Base-by-base conservation (phyloP, 768 basidiomycete species). In the Lactarius trivialis region DNA sequence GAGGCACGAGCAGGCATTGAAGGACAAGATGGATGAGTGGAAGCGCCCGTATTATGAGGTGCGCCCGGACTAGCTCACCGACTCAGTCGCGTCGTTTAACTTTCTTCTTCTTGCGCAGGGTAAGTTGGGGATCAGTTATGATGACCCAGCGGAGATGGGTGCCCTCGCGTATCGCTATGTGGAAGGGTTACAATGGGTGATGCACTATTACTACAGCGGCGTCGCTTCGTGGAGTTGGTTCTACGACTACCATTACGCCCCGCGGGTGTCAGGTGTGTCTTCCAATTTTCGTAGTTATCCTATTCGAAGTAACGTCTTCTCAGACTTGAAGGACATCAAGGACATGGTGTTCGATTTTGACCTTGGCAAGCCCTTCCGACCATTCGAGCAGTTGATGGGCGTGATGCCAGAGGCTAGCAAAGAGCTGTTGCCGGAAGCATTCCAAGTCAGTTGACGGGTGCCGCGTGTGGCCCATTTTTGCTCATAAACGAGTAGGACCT, bases 221-320 rank as follows among this genome's bases (percentile, higher is more conserved):
- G 94, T 98, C 19, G 90, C 93, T 6, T 95, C 93, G 17, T 99
- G 97, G 97, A 83, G 91, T 24, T 98, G 97, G 97, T 99, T 96
- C 77, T 98, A 98, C 75, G 78, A 95, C 73, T 98, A 98, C 72
- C 96, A 99, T 71, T 99, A 95, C 72, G 90, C 97, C 0, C 97
- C 97, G 24, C 85, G 94, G 32, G 98, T 98, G 59, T 93, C 93
- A 21, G 96, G 96, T 95, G 68, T 57, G 80, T 71, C 17, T 8
- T 30, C 9, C 11, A 58, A 26, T 36, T 34, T 57, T 43, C 7
- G n/a, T 21, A 30, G 15, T 24, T 32, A 11, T 12, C 37, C 17
- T 4, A 15, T 78, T 19, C 72, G 36, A 58, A 62, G 14, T 41
- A 32, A 55, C 45, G 33, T 36, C 26, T 32, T n/a, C 56, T 21